phyloP scores from a whole-genome alignment of 1,284 basidiomycete species.

The Anthracocystis walkeri region DNA sequence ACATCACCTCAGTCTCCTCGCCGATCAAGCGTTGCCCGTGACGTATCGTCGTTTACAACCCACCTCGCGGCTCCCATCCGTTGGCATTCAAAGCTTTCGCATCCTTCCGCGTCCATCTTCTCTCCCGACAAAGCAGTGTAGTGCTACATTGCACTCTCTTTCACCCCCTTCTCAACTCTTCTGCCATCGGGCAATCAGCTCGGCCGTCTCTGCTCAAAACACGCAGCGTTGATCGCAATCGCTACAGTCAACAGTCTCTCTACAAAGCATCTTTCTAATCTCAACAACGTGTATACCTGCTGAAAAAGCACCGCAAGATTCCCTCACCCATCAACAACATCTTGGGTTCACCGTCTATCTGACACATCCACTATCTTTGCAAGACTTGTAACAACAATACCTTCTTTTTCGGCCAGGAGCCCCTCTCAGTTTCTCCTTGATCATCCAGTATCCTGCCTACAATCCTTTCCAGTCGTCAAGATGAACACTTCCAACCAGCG shows the following conservation, averaged over 20 bases:
- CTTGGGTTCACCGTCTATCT: background rate
- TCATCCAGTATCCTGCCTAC: background rate
- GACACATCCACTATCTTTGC: conserved; percentile 13
- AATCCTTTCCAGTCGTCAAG: background rate
- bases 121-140: background rate
- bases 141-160: conserved; percentile 3
- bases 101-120: background rate
- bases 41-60: background rate
- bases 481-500: conserved; percentile 44
- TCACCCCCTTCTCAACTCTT: background rate
- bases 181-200: background rate
- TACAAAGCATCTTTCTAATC: conserved; percentile 15
- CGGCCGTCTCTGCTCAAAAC: background rate
- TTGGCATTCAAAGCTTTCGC: background rate
- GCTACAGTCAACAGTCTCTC: background rate
- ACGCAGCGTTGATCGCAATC: conserved; percentile 3
- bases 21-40: background rate
- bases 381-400: conserved; percentile 24
- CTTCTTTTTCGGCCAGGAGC: conserved; percentile 18
- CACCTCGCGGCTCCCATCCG: background rate
- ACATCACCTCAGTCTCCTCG: background rate
- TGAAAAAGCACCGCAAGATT: conserved; percentile 29
- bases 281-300: conserved; percentile 37
- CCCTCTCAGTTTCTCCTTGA: conserved; percentile 4
- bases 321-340: background rate